Evolutionary conservation across 768 basidiomycete species (phyloP), one percentile per base, ranked within the genome.

Genomic region (Trametes gibbosa): DNA sequence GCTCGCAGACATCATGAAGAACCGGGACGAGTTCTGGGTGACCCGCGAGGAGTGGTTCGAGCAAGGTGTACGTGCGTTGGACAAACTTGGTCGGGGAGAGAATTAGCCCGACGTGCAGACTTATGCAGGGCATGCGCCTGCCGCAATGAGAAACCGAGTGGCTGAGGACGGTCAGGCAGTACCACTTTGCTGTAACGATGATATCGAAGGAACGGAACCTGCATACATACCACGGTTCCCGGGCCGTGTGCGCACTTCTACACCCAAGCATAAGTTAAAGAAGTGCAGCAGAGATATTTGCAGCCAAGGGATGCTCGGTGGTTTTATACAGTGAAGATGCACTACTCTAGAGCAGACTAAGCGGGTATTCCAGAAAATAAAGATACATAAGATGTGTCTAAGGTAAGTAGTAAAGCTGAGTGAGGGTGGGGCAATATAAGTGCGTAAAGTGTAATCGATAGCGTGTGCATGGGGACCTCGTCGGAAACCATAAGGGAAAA

Each of bases 1-100:
- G 5, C 78, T 99, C 29, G 96, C 95, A 2, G 96, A 98, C 74
- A 98, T 98, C 75, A 98, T 98, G 97, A 96, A 96, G 78, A 81
- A 79, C 69, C 84, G 92, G 10, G 84, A 91, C 70, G 91, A 93
- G 69, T 99, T 98, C 78, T 97, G 95, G 96, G 89, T 98, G 71
- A 81, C 92, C 53, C 81, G 89, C 62, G 92, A 92, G 65, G 95
- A 98, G 73, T 98, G 95, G 94, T 87, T 87, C 63, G 96, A 98
- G 74, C 87, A 95, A 73, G 96, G 95, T 32, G 73, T 80, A 17
- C 78, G 83, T 41, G 79, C 92, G 21, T 72, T 98, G 68, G 94
- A 95, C 67, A 97, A 96, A 74, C 84, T 98, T 35, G 89, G 86
- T 7, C 79, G 93, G 58, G 84, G 80, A 58, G 85, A 87, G 63